Evolutionary conservation across 148 eudicot species (phyloP), one percentile per base, ranked within the genome.

Genomic region (Silene latifolia): DNA sequence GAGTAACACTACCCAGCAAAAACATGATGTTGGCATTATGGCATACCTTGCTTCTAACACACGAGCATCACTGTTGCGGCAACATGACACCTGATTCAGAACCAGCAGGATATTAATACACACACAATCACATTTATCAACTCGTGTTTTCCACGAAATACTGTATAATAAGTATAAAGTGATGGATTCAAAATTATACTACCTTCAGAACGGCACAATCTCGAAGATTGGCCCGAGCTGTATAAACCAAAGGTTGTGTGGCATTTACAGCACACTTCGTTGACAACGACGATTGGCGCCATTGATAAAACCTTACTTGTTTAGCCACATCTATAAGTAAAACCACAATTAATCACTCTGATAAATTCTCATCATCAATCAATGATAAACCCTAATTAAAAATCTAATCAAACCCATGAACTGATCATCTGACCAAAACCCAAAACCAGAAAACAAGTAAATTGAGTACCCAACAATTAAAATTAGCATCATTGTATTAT

Each of bases 41-140:
- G 44, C 86, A 64, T 83, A 93, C 98, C 95, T 82, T 73, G 90
- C 91, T 81, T 91, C 87, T 74, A 85, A 35, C 42, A 80, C 67
- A 58, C 83, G 77, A 82, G 79, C 74, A 61, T 88, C 90, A 67
- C 81, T 87, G 82, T 81, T 82, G 72, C 80, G 82, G 85, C 82
- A 80, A 69, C 85, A 84, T 21, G 82, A 84, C 25, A 93, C 93
- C 95, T 93, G 77, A 64, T 83, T 75, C 68, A 71, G 17, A 19
- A 35, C 51, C 74, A 78, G 39, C 48, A 80, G 56, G 67, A 6
- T 61, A 42, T 63, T 4, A 73, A 32, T 0, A 44, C 23, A 18
- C 15, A 21, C 21, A 10, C 23, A 51, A 15, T 51, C 17, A 12
- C 56, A 12, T 51, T 15, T 13, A 51, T 51, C 54, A 48, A 14